Evolutionary conservation across 116 monocot species (phyloP).

Genomic region (Trichopus zeylanicus): DNA sequence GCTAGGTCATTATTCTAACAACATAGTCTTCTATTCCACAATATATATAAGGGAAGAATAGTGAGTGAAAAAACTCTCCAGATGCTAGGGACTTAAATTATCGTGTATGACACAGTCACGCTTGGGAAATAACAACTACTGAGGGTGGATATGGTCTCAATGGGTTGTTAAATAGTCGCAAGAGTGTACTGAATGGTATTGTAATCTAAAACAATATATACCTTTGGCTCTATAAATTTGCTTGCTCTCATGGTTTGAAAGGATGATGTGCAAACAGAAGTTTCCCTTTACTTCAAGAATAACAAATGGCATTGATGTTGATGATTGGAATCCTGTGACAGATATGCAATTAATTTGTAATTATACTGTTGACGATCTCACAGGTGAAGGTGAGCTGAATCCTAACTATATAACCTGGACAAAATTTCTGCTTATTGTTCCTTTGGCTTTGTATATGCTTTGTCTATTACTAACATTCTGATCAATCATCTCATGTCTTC

Average conservation of each 20-base stretch:
- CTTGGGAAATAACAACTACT: background rate
- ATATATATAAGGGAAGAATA: background rate
- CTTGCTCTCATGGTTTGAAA: background rate
- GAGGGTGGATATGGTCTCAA: background rate
- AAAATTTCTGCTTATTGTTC: background rate
- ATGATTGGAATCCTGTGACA: background rate
- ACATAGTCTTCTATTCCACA: background rate
- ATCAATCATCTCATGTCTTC: background rate
- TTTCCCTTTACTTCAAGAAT: background rate
- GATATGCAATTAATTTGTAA: background rate
- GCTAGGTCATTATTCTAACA: background rate
- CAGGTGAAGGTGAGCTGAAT: background rate
- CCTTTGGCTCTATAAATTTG: background rate
- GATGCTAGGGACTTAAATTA: background rate
- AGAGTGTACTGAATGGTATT: background rate
- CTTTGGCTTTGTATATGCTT: background rate
- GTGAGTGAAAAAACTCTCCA: background rate
- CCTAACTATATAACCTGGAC: background rate
- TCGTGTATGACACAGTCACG: background rate
- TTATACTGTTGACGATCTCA: background rate
- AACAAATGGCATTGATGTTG: constrained; percentile 1
- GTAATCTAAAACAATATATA: background rate
- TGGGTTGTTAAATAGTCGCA: background rate
- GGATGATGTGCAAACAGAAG: background rate
- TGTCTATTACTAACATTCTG: background rate